Evolutionary conservation across 495 filamentous ascomycete species (phyloP), one percentile per base, ranked within the genome.

Genomic region (Penicillium soppii): DNA sequence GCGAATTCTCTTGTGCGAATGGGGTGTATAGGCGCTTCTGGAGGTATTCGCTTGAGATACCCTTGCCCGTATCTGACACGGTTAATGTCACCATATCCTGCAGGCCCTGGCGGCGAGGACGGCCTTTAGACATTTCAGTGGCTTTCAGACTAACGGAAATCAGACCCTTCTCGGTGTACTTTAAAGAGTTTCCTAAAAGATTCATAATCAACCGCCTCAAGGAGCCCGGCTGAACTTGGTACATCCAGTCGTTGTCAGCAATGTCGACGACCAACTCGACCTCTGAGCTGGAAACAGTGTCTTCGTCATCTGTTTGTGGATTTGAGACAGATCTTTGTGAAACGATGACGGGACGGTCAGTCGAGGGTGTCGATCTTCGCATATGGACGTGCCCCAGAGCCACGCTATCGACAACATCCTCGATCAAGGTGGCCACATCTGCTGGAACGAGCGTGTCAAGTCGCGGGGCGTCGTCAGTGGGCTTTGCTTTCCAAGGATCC

Each of bases 201-300:
- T 91, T 90, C 82, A 88, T 86, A 17, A 90, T 71, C 15, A 88
- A 68, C 10, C 87, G 75, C 21, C 83, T 73, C 43, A 87, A 66
- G 0, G 84, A 84, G 0, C 85, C 86, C 0, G 84, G 80, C 30
- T 87, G 79, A 0, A 78, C 74, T 10, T 63, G 66, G 61, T 82
- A 87, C 21, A 73, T 44, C 67, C 80, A 87, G 38, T 65, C 54
- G 27, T 79, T 74, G 6, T 71, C 13, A 63, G 66, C 27, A 22
- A 62, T 46, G 59, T 83, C 75, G 37, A 88, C 76, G 54, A 84
- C 77, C 2, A 88, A 62, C 22, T 58, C 42, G 2, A 61, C 45
- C 20, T 30, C 82, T 75, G 19, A 82, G 68, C 4, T 68, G 62
- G 6, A 82, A 65, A 7, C 60, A 45, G 16, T 64, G 67, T 29